Conservation (phyloP, 176 grass and related monocot species). For the Oryza brachyantha region DNA sequence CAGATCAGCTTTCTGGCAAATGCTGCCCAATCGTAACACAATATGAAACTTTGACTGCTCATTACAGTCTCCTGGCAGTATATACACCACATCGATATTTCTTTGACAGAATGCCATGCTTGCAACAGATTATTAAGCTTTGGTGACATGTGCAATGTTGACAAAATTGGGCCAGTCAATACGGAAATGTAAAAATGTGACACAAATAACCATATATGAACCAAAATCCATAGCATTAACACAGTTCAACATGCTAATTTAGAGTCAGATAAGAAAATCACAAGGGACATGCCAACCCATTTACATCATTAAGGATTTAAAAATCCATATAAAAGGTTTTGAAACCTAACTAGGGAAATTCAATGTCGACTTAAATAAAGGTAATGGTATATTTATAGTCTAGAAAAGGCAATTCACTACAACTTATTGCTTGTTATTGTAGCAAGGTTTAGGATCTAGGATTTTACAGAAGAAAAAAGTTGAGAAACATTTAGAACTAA, state of each 20-base stretch:
- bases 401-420: slow-evolving; percentile 4
- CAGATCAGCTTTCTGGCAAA: slow-evolving; percentile 15
- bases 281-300: neutral
- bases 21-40: neutral
- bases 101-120: neutral
- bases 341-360: slow-evolving; percentile 3
- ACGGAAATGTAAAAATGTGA: neutral
- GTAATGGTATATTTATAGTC: neutral
- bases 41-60: neutral
- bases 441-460: neutral
- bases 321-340: slow-evolving; percentile 8
- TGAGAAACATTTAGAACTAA: neutral
- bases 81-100: slow-evolving; percentile 15
- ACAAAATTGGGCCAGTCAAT: neutral
- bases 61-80: neutral
- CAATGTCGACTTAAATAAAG: slow-evolving; percentile 9
- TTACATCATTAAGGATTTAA: neutral
- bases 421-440: neutral
- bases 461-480: neutral
- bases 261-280: neutral
- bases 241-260: neutral
- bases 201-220: neutral
- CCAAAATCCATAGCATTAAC: neutral
- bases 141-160: neutral
- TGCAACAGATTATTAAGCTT: slow-evolving; percentile 9